These are phyloP conservation scores for Aspergillus terreus DNA, from an alignment of 2,329 filamentous ascomycete species.

Conservation along the genomic window DNA sequence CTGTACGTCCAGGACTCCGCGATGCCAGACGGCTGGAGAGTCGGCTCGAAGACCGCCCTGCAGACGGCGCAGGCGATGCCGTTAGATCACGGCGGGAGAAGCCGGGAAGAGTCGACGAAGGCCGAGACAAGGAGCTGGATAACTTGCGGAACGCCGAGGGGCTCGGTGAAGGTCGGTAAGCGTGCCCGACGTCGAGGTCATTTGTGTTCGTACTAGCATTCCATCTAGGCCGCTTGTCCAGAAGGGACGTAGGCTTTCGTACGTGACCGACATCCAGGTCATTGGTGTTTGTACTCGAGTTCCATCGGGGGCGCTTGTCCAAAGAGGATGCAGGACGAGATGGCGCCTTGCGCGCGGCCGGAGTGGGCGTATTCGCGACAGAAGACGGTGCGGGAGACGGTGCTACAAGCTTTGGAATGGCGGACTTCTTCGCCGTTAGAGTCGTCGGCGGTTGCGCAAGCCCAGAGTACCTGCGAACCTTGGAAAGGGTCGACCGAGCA, in stretches of 20 bases:
- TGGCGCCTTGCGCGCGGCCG: slow-evolving; percentile 37
- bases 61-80: slow-evolving; percentile 34
- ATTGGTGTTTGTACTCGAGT: slow-evolving; percentile 61
- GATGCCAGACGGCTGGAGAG: slow-evolving; percentile 30
- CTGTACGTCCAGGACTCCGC: slow-evolving; percentile 27
- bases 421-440: slow-evolving; percentile 33
- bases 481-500: slow-evolving; percentile 38
- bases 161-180: slow-evolving; percentile 60
- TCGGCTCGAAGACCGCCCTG: slow-evolving; percentile 31
- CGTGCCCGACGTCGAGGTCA: slow-evolving; percentile 67
- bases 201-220: slow-evolving; percentile 63
- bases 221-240: slow-evolving; percentile 66
- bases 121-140: slow-evolving; percentile 29
- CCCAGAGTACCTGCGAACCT: slow-evolving; percentile 45
- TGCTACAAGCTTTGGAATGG: slow-evolving; percentile 32
- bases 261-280: slow-evolving; percentile 68
- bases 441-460: slow-evolving; percentile 37
- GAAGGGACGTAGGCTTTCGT: slow-evolving; percentile 54
- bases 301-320: slow-evolving; percentile 69
- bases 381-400: slow-evolving; percentile 35
- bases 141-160: slow-evolving; percentile 54
- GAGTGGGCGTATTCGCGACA: slow-evolving; percentile 52
- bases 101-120: slow-evolving; percentile 37
- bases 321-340: slow-evolving; percentile 40
- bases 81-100: slow-evolving; percentile 42